A percentile compares a stretch with the other conserved stretches of the same genome.
These are phyloP conservation scores for Raffaelea albimanens DNA, from an alignment of 2,329 filamentous ascomycete genomes.

Conservation along the genomic window DNA sequence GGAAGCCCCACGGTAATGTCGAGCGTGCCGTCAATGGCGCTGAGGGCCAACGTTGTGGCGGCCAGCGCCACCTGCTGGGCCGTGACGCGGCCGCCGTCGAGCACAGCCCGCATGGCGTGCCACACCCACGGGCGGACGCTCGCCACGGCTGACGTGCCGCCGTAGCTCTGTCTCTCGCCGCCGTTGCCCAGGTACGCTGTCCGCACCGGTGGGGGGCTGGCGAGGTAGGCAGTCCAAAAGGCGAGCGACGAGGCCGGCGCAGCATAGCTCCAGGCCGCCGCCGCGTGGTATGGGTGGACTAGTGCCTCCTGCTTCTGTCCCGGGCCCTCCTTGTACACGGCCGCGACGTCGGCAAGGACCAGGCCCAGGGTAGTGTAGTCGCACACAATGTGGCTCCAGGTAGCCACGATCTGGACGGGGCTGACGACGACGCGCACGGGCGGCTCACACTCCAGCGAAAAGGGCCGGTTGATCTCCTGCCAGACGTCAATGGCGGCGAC, in stretches of 20 bases:
- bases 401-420: neutral
- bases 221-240: neutral
- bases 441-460: neutral
- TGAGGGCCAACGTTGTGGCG: neutral
- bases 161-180: neutral
- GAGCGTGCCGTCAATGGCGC: neutral
- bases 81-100: neutral
- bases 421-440: neutral
- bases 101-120: neutral
- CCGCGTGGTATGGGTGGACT: neutral
- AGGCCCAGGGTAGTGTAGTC: neutral
- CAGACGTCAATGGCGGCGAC: neutral
- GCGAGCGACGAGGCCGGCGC: neutral
- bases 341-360: neutral
- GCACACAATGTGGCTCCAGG: neutral
- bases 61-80: neutral
- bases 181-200: neutral
- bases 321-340: neutral
- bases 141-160: neutral
- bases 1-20: neutral
- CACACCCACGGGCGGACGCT: neutral
- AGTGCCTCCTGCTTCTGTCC: neutral
- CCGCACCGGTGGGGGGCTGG: neutral
- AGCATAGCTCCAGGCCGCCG: neutral
- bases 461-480: neutral